Base-by-base conservation (phyloP, 768 basidiomycete species). In the Mycena rosella region DNA sequence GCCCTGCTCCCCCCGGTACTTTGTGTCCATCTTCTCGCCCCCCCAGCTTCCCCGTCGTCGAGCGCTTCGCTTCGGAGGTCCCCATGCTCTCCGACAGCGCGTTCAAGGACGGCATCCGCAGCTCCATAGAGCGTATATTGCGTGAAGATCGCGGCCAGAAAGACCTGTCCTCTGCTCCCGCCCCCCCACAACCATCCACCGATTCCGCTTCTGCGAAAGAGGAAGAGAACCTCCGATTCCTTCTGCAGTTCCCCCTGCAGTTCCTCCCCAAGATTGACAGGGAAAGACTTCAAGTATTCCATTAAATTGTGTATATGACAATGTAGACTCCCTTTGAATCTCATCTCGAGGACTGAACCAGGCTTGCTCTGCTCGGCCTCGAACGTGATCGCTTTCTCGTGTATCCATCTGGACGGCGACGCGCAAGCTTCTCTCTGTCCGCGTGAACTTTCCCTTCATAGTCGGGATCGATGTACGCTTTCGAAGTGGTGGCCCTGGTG, bases 31-130 rank as follows among this genome's bases (percentile, higher is more conserved):
- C 49, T 42, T 17, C 24, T 34, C 22, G 36, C 53, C 56, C 42
- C 72, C 72, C 67, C 74, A 91, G 91, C 65, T 91, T 88, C 76
- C 90, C 90, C 20, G 79, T 91, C 29, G 83, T 91, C 30, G 89
- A 91, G 67, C 87, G 89, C 20, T 88, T 89, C 14, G 85, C 88
- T 4, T 80, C 80, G 34, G 87, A 86, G 47, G 78, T 83, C 6
- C 82, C 81, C 57, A 78, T 83, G 57, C 79, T 89, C 32, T 82
- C 83, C n/a, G 86, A 89, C 66, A 72, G 79, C 15, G 68, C 80
- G 15, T 87, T 89, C 72, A 69, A 81, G 3, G 78, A 80, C 59
- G 80, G 77, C 44, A 80, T 89, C 52, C 82, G 78, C 52, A 70
- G 70, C 20, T 83, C 83, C 9, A 63, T 88, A 17, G 77, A 84